Conservation (phyloP, 2,329 filamentous ascomycete genomes). For the Alternaria conjuncta region DNA sequence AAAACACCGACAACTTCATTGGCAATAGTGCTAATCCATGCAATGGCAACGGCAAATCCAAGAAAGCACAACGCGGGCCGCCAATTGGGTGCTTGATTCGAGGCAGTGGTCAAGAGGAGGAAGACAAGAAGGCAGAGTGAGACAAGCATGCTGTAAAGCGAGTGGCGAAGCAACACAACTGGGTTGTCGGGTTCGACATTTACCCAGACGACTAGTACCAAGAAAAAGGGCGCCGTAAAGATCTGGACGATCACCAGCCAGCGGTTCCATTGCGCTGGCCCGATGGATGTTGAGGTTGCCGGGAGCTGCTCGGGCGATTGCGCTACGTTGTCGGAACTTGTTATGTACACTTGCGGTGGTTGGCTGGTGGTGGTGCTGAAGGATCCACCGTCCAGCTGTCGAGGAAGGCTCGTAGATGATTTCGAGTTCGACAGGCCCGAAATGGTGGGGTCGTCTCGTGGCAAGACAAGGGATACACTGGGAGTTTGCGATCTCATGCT, state of each 20-base stretch:
- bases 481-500: constrained; percentile 28
- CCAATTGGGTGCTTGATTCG: constrained; percentile 71
- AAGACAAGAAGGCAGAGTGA: constrained; percentile 72
- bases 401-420: background rate
- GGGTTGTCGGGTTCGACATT: constrained; percentile 66
- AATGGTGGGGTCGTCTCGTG: constrained; percentile 24
- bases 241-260: constrained; percentile 89
- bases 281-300: constrained; percentile 18
- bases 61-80: constrained; percentile 83
- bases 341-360: constrained; percentile 36
- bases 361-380: constrained; percentile 28
- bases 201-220: constrained; percentile 76
- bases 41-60: constrained; percentile 88
- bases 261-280: constrained; percentile 75
- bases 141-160: constrained; percentile 51
- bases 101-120: constrained; percentile 72
- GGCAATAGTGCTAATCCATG: constrained; percentile 96
- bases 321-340: constrained; percentile 42
- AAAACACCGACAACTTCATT: constrained; percentile 94
- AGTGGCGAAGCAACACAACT: constrained; percentile 65
- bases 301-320: constrained; percentile 47
- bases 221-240: constrained; percentile 85
- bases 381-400: constrained; percentile 6
- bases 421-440: constrained; percentile 14
- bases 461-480: constrained; percentile 24